Evolutionary conservation across 2,329 filamentous ascomycete genomes (phyloP).

Genomic region (Pseudocercospora crystallina): DNA sequence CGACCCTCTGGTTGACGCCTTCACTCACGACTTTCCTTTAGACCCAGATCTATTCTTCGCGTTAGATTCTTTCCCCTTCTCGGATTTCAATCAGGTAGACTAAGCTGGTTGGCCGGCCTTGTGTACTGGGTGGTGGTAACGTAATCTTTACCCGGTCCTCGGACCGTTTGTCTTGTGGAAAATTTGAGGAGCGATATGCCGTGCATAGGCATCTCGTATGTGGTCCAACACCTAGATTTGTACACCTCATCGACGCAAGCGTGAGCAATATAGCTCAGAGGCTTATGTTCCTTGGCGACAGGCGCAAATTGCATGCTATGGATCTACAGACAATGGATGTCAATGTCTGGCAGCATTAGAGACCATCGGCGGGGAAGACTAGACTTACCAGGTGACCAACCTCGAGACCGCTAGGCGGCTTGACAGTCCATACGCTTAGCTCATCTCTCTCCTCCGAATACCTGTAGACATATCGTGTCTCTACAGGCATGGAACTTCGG

Average conservation of each 20-base stretch:
- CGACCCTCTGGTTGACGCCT: constrained; percentile 10
- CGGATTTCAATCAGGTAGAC: constrained; percentile 16
- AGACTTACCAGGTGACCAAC: constrained; percentile 63
- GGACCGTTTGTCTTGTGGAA: constrained; percentile 64
- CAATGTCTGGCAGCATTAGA: too few species aligned
- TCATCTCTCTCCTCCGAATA: constrained; percentile 62
- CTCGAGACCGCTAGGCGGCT: constrained; percentile 57
- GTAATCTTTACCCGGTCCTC: constrained; percentile 74
- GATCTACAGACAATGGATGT: constrained; percentile 35
- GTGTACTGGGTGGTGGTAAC: constrained; percentile 41
- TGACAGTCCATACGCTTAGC: constrained; percentile 73
- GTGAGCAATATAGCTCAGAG: constrained; percentile 58
- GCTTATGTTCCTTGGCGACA: constrained; percentile 33
- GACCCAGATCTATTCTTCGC: constrained; percentile 33
- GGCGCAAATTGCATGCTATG: constrained; percentile 64
- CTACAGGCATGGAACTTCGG: constrained; percentile 54
- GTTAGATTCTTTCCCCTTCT: constrained; percentile 32
- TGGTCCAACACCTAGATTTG: constrained; percentile 63
- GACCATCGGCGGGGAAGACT: too few species aligned
- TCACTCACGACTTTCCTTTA: constrained; percentile 25
- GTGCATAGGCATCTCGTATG: constrained; percentile 63
- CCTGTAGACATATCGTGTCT: constrained; percentile 69
- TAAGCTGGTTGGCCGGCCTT: constrained; percentile 14
- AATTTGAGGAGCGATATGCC: constrained; percentile 60
- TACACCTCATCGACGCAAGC: constrained; percentile 72